Evolutionary conservation across 225 moss, liverwort and hornwort genomes (phyloP).

Genomic region (Ulota crispa): DNA sequence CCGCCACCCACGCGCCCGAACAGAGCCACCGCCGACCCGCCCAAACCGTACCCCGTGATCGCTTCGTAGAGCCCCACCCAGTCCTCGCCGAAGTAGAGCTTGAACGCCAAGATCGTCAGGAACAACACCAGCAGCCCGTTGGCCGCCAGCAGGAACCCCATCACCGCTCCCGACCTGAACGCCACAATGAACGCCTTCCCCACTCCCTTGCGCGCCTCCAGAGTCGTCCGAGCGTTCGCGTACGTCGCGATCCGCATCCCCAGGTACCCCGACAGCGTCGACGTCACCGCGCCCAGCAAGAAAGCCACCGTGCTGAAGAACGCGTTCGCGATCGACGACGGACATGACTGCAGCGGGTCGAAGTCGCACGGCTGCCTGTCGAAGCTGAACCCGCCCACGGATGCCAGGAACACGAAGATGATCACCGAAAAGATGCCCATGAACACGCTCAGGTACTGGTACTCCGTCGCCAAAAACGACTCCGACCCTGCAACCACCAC

Average conservation of each 20-base stretch:
- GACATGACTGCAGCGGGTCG: slow-evolving; percentile 43
- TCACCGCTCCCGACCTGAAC: slow-evolving; percentile 80
- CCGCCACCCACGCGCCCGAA: slow-evolving; percentile 64
- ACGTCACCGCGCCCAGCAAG: slow-evolving; percentile 71
- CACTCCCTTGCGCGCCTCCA: slow-evolving; percentile 76
- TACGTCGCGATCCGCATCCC: slow-evolving; percentile 94
- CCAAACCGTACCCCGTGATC: slow-evolving; percentile 67
- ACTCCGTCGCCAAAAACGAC: slow-evolving; percentile 74
- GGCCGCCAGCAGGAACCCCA: slow-evolving; percentile 79
- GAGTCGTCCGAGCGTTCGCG: slow-evolving; percentile 82
- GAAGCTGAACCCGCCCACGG: slow-evolving; percentile 73
- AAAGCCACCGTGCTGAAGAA: slow-evolving; percentile 81
- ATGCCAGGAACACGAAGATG: slow-evolving; percentile 81
- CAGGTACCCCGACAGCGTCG: slow-evolving; percentile 73
- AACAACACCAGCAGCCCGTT: slow-evolving; percentile 73
- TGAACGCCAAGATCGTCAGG: slow-evolving; percentile 71
- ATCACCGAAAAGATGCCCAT: slow-evolving; percentile 84
- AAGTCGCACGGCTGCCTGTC: slow-evolving; percentile 43
- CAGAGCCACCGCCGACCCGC: slow-evolving; percentile 50
- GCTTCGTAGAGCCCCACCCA: slow-evolving; percentile 83
- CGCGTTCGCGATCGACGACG: slow-evolving; percentile 54
- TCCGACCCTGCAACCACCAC: slow-evolving; percentile 53
- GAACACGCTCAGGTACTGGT: slow-evolving; percentile 69
- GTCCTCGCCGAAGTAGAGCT: slow-evolving; percentile 68
- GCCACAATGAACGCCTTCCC: slow-evolving; percentile 80